Evolutionary conservation across 257 asterid species (phyloP), one percentile per base, ranked within the genome.

Genomic region (Nicotiana sylvestris): DNA sequence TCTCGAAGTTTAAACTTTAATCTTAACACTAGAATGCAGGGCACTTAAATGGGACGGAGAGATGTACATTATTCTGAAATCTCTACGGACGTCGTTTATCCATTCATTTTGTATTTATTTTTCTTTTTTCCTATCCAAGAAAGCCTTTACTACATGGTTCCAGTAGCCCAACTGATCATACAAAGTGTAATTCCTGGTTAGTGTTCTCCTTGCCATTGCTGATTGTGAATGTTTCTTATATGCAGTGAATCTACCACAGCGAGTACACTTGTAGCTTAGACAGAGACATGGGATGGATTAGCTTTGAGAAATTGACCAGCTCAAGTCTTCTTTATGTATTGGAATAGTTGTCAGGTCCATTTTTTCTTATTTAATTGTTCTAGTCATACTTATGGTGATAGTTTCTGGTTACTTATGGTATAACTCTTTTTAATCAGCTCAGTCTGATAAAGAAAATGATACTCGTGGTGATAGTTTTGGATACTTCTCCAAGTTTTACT

Each of bases 241-340:
- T 72, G 56, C 78, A 72, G 78, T 21, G 78, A 72, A 21, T 72
- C 78, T 25, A 72, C 78, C 0, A 72, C 78, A 25, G 60, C 61
- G 27, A 72, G 78, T 25, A 72, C 60, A 46, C 78, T 72, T 1
- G 78, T 72, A 43, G 78, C 78, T 46, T 72, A 72, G 9, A 46
- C 60, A 21, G 60, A 72, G 78, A 46, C 78, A 72, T 46, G 78
- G 9, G 37, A 72, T 46, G 78, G 21, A 21, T 72, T 3, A 72
- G 0, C 11, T 11, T 70, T 43, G 58, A 21, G 35, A 70, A 39
- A 70, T 70, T 70, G 78, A 70, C 25, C 35, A 21, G 78, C 58
- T 70, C 5, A 4, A 39, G 58, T 70, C 5, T 39, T 72, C 78
- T 72, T 58, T 72, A 25, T 72, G 60, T 72, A 43, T 46, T 72